Evolutionary conservation across 2,329 filamentous ascomycete genomes (phyloP).

Genomic region (Bipolaris cookei): DNA sequence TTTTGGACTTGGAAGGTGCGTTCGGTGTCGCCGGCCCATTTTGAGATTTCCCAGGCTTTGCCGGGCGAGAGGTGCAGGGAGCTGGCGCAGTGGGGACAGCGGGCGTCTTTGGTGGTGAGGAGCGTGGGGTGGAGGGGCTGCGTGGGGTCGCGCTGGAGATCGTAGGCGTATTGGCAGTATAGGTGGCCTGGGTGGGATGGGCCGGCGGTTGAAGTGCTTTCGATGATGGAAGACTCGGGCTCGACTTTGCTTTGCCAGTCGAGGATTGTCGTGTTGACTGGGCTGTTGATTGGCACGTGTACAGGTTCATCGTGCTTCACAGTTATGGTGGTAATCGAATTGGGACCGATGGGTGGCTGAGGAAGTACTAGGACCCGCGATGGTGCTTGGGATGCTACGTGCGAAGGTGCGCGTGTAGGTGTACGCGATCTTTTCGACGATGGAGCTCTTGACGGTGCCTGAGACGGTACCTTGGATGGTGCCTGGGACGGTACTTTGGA

Average conservation of each 20-base stretch:
- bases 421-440: too few relatives aligned
- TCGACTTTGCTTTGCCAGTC: conserved; percentile 27
- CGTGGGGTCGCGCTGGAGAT: conserved; percentile 38
- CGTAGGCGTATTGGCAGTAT: conserved; percentile 43
- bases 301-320: conserved; percentile 27
- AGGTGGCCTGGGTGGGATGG: conserved; percentile 26
- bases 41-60: conserved; percentile 46
- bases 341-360: conserved; percentile 12
- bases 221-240: conserved; percentile 25
- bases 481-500: conserved; percentile 16
- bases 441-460: background rate
- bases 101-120: conserved; percentile 31
- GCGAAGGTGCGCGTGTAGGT: too few relatives aligned
- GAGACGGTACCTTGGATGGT: conserved; percentile 4
- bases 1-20: conserved; percentile 44
- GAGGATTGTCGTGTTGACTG: conserved; percentile 36
- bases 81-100: conserved; percentile 42
- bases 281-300: conserved; percentile 23
- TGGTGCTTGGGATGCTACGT: conserved; percentile 15
- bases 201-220: conserved; percentile 34
- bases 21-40: conserved; percentile 38
- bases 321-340: conserved; percentile 34
- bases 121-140: conserved; percentile 38
- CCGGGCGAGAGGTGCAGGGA: conserved; percentile 41
- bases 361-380: conserved; percentile 24